Evolutionary conservation across 345 rosid genomes (phyloP).

Genomic region (Murraya koenigii): DNA sequence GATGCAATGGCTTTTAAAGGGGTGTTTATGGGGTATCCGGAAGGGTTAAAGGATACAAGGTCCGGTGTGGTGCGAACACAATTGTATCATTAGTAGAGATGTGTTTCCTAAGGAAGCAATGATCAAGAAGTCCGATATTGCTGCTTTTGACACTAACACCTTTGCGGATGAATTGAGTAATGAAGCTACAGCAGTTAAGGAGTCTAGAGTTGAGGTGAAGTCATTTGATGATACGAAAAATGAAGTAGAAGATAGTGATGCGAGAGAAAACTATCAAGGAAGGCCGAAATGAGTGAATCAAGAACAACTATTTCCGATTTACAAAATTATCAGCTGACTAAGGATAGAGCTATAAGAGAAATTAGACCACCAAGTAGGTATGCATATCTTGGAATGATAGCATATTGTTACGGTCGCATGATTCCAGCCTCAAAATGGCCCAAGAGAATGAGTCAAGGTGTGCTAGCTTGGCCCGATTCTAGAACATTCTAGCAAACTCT

Average conservation of each 20-base stretch:
- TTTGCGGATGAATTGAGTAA: too few relatives aligned
- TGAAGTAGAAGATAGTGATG: rapidly evolving
- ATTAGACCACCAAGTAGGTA: neutral
- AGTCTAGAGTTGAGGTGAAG: neutral
- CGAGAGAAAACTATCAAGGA: rapidly evolving
- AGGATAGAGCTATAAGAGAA: neutral
- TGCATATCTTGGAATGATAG: neutral
- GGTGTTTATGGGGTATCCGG: too few relatives aligned
- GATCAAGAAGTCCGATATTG: rapidly evolving
- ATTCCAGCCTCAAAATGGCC: too few relatives aligned
- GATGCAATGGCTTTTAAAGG: too few relatives aligned
- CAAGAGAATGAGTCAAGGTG: too few relatives aligned
- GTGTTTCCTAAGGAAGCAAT: neutral
- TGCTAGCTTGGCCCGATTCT: too few relatives aligned
- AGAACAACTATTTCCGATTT: rapidly evolving
- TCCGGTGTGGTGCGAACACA: neutral
- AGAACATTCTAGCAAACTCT: too few relatives aligned
- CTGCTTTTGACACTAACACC: rapidly evolving
- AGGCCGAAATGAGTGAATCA: rapidly evolving
- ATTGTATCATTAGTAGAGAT: neutral
- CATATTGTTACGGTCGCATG: too few relatives aligned
- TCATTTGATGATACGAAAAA: neutral
- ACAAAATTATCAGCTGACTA: neutral
- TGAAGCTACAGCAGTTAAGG: rapidly evolving
- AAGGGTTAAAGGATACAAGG: too few relatives aligned